Percentiles rank a stretch among this genome's conserved stretches.
phyloP scores from a whole-genome alignment of 768 basidiomycete species.

The Clitopilus passeckerianus region DNA sequence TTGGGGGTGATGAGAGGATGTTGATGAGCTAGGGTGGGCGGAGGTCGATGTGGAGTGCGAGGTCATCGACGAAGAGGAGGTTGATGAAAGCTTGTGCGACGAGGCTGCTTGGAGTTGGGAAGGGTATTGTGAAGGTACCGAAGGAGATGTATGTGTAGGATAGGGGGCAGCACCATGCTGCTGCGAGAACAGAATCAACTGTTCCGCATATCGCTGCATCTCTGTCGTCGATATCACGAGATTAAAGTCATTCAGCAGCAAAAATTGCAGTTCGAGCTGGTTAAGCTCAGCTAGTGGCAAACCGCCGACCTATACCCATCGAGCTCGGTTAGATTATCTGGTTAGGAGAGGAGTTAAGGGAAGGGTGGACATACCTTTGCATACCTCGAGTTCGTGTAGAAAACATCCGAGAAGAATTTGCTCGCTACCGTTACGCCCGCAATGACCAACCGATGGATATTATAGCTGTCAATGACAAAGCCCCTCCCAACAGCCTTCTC shows the following conservation, averaged over 20 bases:
- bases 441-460: constrained; percentile 94
- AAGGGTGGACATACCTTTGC: constrained; percentile 71
- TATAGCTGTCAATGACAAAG: constrained; percentile 96
- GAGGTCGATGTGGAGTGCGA: constrained; percentile 16
- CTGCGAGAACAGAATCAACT: constrained; percentile 68
- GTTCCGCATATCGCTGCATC: constrained; percentile 93
- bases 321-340: constrained; percentile 1
- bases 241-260: constrained; percentile 92
- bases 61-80: constrained; percentile 2
- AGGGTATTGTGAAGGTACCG: constrained; percentile 1
- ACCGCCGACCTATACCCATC: constrained; percentile 74
- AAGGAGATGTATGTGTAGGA: constrained; percentile 7
- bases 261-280: constrained; percentile 94
- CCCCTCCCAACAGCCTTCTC: constrained; percentile 42
- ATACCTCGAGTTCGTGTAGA: constrained; percentile 98
- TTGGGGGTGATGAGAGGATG: constrained; percentile 3
- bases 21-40: constrained; percentile 6
- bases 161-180: constrained; percentile 19
- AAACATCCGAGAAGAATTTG: constrained; percentile 98
- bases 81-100: background rate
- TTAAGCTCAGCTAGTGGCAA: constrained; percentile 91
- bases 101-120: background rate
- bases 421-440: constrained; percentile 99
- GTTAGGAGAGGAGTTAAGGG: constrained; percentile 4
- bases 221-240: constrained; percentile 84